A percentile compares a stretch with the other conserved stretches of the same genome.
These are phyloP conservation scores for Rhizophora apiculata DNA, from an alignment of 345 rosid genomes.

Conservation along the genomic window DNA sequence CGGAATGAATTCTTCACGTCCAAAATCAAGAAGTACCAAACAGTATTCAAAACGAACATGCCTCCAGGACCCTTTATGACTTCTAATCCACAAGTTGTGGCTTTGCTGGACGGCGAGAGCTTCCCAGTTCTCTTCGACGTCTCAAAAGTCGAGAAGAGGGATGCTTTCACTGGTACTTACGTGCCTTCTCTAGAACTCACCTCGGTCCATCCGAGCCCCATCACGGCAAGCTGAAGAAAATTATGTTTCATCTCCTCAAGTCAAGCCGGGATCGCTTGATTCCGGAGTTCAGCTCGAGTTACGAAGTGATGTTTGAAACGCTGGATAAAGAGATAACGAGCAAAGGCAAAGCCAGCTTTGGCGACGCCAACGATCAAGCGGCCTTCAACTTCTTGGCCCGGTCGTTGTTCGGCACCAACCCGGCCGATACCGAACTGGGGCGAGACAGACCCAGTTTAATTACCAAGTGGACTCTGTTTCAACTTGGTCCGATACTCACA, in stretches of 20 bases:
- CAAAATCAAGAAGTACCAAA: slow-evolving; percentile 53
- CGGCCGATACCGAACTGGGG: slow-evolving; percentile 55
- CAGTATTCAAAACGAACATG: slow-evolving; percentile 66
- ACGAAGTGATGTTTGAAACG: slow-evolving; percentile 43
- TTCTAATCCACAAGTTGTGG: slow-evolving; percentile 57
- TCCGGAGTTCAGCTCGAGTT: slow-evolving; percentile 66
- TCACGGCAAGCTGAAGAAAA: slow-evolving; percentile 65
- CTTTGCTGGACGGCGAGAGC: slow-evolving; percentile 85
- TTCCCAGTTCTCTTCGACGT: slow-evolving; percentile 79
- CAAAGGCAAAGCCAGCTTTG: slow-evolving; percentile 58
- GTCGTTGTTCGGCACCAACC: slow-evolving; percentile 51
- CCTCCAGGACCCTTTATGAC: slow-evolving; percentile 83
- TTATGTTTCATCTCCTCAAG: slow-evolving; percentile 61
- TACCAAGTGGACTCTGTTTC: slow-evolving; percentile 65
- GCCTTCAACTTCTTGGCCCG: slow-evolving; percentile 67
- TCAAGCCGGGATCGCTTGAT: slow-evolving; percentile 52
- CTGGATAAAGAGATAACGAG: slow-evolving; percentile 53
- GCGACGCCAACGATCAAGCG: slow-evolving; percentile 49
- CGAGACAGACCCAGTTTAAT: slow-evolving; percentile 59
- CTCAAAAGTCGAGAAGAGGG: slow-evolving; percentile 74
- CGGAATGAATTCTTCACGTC: slow-evolving; percentile 71
- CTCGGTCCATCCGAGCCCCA: slow-evolving; percentile 83
- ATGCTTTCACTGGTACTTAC: slow-evolving; percentile 83
- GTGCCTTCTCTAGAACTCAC: slow-evolving; percentile 77
- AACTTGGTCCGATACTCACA: slow-evolving; percentile 49